A percentile compares a stretch with the other conserved stretches of the same genome.
These are phyloP conservation scores for Aspergillus unguis DNA, from an alignment of 2,329 filamentous ascomycete genomes.

Conservation along the genomic window DNA sequence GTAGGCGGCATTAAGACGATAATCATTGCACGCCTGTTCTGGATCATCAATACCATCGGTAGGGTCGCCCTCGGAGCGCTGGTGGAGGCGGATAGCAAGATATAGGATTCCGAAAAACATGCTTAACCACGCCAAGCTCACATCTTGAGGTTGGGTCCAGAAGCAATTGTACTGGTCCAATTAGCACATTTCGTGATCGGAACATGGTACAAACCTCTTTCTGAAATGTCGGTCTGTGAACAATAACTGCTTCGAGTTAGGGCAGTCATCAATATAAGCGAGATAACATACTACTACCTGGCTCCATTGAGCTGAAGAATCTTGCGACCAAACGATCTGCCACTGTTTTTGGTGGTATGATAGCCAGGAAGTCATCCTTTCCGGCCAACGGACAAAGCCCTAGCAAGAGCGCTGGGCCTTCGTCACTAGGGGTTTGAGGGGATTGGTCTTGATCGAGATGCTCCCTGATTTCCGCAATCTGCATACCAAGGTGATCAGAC, in stretches of 20 bases:
- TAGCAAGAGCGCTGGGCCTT: slow-evolving; percentile 1
- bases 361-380: background rate
- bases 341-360: background rate
- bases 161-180: slow-evolving; percentile 1
- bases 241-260: background rate
- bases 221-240: slow-evolving; percentile 5
- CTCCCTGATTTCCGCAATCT: slow-evolving; percentile 6
- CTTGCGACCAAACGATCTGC: background rate
- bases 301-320: slow-evolving; percentile 7
- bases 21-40: background rate
- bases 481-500: background rate
- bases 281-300: background rate
- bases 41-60: background rate
- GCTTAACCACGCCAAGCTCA: slow-evolving; percentile 1
- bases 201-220: background rate
- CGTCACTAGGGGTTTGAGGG: background rate
- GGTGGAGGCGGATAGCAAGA: background rate
- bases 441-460: background rate
- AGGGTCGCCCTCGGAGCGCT: background rate
- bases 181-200: background rate
- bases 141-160: background rate
- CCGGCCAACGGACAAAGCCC: background rate
- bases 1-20: background rate
- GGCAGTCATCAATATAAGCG: background rate
- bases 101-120: slow-evolving; percentile 7